Evolutionary conservation across 257 asterid genomes (phyloP), one percentile per base, ranked within the genome.

Genomic region (Capsicum rhomboideum): DNA sequence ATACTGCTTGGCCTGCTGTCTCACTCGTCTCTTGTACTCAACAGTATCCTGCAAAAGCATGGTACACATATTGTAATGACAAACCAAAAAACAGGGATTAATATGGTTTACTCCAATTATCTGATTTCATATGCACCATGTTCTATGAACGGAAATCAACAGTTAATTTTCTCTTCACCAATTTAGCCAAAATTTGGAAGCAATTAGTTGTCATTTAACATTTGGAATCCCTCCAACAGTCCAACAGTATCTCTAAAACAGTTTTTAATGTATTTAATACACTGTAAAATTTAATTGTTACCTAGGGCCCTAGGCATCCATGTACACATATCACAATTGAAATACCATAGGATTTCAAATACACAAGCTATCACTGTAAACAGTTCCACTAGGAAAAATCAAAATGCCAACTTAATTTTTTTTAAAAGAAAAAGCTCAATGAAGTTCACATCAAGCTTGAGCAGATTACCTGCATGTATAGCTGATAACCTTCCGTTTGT

Each of bases 1-100:
- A 67, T 87, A 87, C 54, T 78, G 90, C 89, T 85, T 89, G 77
- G 89, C 85, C 77, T 89, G 90, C 83, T 87, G 89, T 79, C 82
- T 82, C 82, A 89, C 91, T 88, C 84, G 85, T 83, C 44, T 85
- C 86, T 79, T 85, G 80, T 89, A 89, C 64, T 83, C 91, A 17
- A 11, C 85, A 16, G 61, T 84, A 28, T 89, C 89, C 91, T 89
- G 85, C 83, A 87, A 84, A 29, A 58, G 42, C 26, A 69, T 84
- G n/a, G 26, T 61, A n/a, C 74, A 58, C 26, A 58, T 58, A 80
- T 3, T 8, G 40, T 34, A 63, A 63, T 5, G 23, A 46, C 53
- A 44, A 37, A 31, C 54, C 14, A 74, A 74, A 74, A 49, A 74
- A 46, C 11, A 14, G 11, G 42, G 44, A 14, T 28, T 28, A 13